These are phyloP conservation scores for Schizopora paradoxa DNA, from an alignment of 1,284 basidiomycete genomes.

Conservation along the genomic window DNA sequence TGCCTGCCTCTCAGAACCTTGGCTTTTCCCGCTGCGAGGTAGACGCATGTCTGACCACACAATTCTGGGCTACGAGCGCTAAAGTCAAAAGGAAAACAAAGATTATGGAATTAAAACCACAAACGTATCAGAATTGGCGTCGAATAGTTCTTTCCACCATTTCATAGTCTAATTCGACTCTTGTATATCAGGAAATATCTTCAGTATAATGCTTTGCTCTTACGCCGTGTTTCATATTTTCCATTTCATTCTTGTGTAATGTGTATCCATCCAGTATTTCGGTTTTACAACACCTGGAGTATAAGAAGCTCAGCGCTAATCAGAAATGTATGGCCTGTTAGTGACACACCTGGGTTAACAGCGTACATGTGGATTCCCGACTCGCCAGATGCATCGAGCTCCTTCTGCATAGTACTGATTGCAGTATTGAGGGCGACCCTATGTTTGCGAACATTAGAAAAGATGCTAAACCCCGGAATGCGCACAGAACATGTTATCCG, in stretches of 20 bases:
- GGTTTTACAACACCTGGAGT: slow-evolving; percentile 3
- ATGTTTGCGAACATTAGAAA: not conserved
- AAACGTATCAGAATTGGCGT: not conserved
- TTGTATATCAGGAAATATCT: not conserved
- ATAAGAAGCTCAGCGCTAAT: not conserved
- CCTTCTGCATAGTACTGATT: slow-evolving; percentile 1
- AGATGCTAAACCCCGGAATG: not conserved
- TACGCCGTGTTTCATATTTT: slow-evolving; percentile 5
- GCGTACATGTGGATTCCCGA: slow-evolving; percentile 7
- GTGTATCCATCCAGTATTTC: not conserved
- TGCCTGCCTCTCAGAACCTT: not conserved
- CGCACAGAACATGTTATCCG: too few species aligned
- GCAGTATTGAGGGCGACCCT: slow-evolving; percentile 6
- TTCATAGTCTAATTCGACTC: not conserved
- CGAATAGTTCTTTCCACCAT: not conserved
- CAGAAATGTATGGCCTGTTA: too few species aligned
- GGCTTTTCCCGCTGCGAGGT: slow-evolving; percentile 7
- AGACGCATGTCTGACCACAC: slow-evolving; percentile 9
- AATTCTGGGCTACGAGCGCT: slow-evolving; percentile 1
- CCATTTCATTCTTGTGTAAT: not conserved
- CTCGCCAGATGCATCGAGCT: not conserved
- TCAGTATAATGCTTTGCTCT: not conserved
- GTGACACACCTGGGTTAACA: slow-evolving; percentile 5
- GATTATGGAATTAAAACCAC: not conserved
- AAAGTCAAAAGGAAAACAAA: too few species aligned